These are phyloP conservation scores for Melanogaster broomeanus DNA, from an alignment of 768 basidiomycete genomes.

Conservation along the genomic window DNA sequence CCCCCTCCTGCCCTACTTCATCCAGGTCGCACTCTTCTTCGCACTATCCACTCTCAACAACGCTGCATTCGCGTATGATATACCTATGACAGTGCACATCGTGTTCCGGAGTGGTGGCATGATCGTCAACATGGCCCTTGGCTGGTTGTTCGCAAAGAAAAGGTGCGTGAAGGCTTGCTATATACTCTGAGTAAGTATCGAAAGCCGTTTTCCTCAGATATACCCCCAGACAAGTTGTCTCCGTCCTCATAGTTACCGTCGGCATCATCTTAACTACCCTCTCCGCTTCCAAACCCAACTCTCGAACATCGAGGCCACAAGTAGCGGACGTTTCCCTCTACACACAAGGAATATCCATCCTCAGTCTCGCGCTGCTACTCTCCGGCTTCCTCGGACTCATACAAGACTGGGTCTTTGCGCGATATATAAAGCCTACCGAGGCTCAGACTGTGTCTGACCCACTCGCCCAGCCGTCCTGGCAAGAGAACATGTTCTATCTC, in stretches of 20 bases:
- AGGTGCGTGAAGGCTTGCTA: conserved; percentile 41
- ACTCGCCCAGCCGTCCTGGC: conserved; percentile 56
- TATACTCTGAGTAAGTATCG: conserved; percentile 2
- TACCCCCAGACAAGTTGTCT: conserved; percentile 58
- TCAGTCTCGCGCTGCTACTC: conserved; percentile 75
- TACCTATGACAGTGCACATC: conserved; percentile 93
- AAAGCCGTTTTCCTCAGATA: conserved; percentile 51
- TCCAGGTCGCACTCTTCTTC: conserved; percentile 84
- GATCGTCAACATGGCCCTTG: conserved; percentile 80
- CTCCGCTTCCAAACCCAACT: conserved; percentile 55
- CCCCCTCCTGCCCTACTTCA: conserved; percentile 69
- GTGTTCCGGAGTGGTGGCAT: conserved; percentile 91
- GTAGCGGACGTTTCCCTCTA: conserved; percentile 41
- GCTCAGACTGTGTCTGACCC: conserved; percentile 19
- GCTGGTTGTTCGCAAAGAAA: conserved; percentile 66
- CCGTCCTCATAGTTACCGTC: conserved; percentile 78
- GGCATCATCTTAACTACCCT: conserved; percentile 83
- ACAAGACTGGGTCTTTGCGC: conserved; percentile 76
- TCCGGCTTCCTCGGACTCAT: conserved; percentile 80
- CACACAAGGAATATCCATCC: conserved; percentile 68
- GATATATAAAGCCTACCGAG: conserved; percentile 39
- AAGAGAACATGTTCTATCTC: conserved; percentile 91
- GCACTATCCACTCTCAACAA: conserved; percentile 84
- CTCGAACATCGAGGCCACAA: conserved; percentile 5
- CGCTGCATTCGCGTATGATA: conserved; percentile 81